A percentile compares a stretch with the other conserved stretches of the same genome.
Conservation (phyloP, 2,329 filamentous ascomycete genomes). For the Cladosporium sp. region DNA sequence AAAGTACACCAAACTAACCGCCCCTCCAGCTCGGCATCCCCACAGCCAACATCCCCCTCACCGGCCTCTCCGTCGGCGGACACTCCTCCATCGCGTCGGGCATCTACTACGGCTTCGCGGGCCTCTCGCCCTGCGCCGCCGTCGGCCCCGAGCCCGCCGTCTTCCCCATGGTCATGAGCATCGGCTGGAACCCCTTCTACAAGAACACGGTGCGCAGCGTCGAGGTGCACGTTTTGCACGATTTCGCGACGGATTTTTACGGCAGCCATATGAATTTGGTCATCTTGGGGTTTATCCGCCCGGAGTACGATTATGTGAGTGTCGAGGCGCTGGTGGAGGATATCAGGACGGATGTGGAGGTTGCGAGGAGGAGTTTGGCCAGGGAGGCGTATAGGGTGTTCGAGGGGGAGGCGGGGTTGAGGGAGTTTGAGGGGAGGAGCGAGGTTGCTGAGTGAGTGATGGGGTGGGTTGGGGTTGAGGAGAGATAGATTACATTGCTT, state of each 20-base stretch:
- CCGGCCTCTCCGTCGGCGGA: constrained; percentile 64
- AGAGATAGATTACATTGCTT: neutral
- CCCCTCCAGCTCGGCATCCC: constrained; percentile 75
- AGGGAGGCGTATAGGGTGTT: constrained; percentile 54
- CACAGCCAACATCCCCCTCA: constrained; percentile 76
- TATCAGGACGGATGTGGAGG: constrained; percentile 82
- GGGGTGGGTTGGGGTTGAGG: neutral
- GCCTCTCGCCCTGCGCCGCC: constrained; percentile 44
- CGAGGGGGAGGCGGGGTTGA: constrained; percentile 43
- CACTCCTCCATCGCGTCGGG: constrained; percentile 61
- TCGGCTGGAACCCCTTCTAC: constrained; percentile 97
- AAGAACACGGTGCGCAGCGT: constrained; percentile 81
- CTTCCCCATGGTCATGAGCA: constrained; percentile 85
- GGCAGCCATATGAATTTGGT: constrained; percentile 69
- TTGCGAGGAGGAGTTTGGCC: constrained; percentile 66
- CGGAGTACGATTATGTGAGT: constrained; percentile 81
- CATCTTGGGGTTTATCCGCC: constrained; percentile 80
- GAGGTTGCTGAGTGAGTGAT: constrained; percentile 19
- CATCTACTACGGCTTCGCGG: constrained; percentile 90
- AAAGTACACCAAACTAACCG: neutral
- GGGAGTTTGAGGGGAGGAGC: constrained; percentile 27
- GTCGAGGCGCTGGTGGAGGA: constrained; percentile 80
- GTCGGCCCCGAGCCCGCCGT: constrained; percentile 36
- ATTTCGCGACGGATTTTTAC: constrained; percentile 79
- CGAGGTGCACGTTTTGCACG: constrained; percentile 59